Evolutionary conservation across 106 monocot species (phyloP).

Genomic region (Apostasia ramifera): DNA sequence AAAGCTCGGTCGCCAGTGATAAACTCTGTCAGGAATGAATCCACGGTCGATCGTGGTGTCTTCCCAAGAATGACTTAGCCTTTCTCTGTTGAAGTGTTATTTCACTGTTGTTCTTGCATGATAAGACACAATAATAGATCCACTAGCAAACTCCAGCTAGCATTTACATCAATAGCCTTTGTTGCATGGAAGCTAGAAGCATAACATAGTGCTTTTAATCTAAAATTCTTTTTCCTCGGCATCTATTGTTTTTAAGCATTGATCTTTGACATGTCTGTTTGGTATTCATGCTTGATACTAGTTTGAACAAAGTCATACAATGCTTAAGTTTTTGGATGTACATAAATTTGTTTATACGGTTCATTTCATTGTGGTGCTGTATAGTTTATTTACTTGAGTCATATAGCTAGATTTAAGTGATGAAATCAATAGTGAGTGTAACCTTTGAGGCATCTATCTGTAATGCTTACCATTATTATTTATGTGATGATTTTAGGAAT

Average conservation of each 20-base stretch:
- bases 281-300: background rate
- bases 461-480: constrained; percentile 7
- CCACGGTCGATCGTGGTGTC: too few species aligned
- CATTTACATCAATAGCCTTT: background rate
- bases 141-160: background rate
- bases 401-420: background rate
- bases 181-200: background rate
- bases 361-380: background rate
- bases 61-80: too few species aligned
- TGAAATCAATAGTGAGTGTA: background rate
- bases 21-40: too few species aligned
- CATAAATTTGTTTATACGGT: background rate
- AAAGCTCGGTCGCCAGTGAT: too few species aligned
- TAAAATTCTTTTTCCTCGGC: background rate
- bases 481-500: constrained; percentile 27
- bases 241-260: background rate
- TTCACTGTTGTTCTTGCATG: background rate
- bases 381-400: background rate
- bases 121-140: background rate
- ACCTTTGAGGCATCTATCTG: background rate
- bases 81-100: too few species aligned
- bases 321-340: background rate
- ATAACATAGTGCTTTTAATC: background rate
- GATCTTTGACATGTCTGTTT: background rate
- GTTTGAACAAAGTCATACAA: background rate